Percentiles rank a stretch among this genome's conserved stretches.
phyloP scores from a whole-genome alignment of 148 eudicot species.

The Rhododendron williamsianum region DNA sequence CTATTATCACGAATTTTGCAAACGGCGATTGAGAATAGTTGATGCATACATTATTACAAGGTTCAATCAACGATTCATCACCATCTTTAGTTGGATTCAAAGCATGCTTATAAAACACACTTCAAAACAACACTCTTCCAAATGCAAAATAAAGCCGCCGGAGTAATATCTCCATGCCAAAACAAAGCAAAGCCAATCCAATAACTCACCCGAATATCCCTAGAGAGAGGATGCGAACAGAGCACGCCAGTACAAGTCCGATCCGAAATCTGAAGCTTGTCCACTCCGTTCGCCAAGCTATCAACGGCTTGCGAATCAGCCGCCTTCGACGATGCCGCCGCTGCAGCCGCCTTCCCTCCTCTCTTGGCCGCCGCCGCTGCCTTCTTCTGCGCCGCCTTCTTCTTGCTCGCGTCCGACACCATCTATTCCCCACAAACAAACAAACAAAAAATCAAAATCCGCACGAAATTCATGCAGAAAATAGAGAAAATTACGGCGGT shows the following conservation, averaged over 20 bases:
- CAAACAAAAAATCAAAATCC: background rate
- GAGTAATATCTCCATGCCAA: background rate
- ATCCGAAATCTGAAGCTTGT: constrained; percentile 58
- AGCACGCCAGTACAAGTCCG: constrained; percentile 90
- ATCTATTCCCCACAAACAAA: constrained; percentile 25
- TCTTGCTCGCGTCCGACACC: constrained; percentile 99
- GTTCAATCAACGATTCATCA: background rate
- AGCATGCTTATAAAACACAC: background rate
- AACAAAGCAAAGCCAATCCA: constrained; percentile 9
- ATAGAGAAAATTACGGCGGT: background rate
- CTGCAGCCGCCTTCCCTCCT: constrained; percentile 53
- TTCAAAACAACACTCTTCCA: background rate
- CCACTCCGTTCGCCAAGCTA: constrained; percentile 46
- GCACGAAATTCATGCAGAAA: background rate
- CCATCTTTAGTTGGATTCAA: background rate
- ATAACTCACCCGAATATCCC: constrained; percentile 77
- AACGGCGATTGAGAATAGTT: background rate
- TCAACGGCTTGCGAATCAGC: constrained; percentile 31
- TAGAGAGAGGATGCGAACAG: constrained; percentile 86
- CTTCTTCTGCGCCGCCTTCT: constrained; percentile 97
- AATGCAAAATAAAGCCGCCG: no score
- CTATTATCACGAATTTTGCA: background rate
- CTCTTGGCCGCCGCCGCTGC: constrained; percentile 97
- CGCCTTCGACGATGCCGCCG: constrained; percentile 37
- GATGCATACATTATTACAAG: background rate